Conservation (phyloP, 495 filamentous ascomycete genomes). For the Tuber magnatum region DNA sequence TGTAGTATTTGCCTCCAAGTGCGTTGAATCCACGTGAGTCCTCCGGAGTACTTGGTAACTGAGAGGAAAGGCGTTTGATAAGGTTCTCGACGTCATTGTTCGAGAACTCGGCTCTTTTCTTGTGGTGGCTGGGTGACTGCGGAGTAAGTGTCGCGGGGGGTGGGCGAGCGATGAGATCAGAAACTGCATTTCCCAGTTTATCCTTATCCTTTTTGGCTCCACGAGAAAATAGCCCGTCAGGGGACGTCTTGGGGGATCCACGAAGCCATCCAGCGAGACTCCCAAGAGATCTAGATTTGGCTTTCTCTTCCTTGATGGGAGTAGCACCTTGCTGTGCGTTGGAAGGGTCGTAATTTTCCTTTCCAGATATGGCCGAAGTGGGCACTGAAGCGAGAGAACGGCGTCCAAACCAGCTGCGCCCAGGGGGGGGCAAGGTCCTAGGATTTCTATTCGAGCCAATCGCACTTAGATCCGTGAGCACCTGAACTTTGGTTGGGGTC, state of each 20-base stretch:
- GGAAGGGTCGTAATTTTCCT: slow-evolving; percentile 20
- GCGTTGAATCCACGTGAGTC: slow-evolving; percentile 6
- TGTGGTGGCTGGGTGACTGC: background rate
- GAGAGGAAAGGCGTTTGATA: slow-evolving; percentile 24
- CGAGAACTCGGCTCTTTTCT: slow-evolving; percentile 16
- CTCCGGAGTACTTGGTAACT: slow-evolving; percentile 15
- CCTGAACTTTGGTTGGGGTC: background rate
- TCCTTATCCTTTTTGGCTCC: slow-evolving; percentile 8
- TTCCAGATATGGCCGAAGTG: slow-evolving; percentile 5
- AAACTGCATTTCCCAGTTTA: background rate
- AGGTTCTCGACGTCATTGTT: slow-evolving; percentile 23
- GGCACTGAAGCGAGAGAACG: slow-evolving; percentile 1
- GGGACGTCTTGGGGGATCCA: slow-evolving; percentile 8
- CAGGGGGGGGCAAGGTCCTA: slow-evolving; percentile 11
- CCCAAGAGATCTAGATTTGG: slow-evolving; percentile 13
- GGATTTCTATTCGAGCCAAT: slow-evolving; percentile 24
- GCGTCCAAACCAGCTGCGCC: slow-evolving; percentile 23
- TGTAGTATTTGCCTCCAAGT: slow-evolving; percentile 31
- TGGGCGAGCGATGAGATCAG: background rate
- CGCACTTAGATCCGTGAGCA: slow-evolving; percentile 20
- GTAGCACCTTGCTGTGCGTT: background rate
- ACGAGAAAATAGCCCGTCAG: background rate
- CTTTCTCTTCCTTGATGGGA: background rate
- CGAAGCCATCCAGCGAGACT: slow-evolving; percentile 18
- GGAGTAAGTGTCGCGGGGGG: background rate